Evolutionary conservation across 192 early-diverging fungal species (phyloP).

Genomic region (Backusella tuberculispora): DNA sequence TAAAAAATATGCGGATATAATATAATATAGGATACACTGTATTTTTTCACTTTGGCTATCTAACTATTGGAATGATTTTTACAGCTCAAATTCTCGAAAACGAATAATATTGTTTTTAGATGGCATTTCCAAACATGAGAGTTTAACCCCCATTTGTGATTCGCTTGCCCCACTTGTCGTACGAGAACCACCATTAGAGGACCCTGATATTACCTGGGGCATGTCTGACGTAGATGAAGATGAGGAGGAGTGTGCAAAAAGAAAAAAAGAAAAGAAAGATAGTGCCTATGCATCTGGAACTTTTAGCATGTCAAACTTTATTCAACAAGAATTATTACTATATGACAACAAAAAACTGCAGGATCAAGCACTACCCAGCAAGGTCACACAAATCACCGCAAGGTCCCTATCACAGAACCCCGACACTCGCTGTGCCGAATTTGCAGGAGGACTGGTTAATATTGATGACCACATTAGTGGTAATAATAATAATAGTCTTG

Average conservation of each 20-base stretch:
- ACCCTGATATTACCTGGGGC: conserved; percentile 36
- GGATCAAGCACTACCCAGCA: not conserved
- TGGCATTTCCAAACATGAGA: conserved; percentile 26
- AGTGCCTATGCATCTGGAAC: conserved; percentile 34
- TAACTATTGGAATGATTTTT: conserved; percentile 43
- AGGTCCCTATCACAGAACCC: conserved; percentile 11
- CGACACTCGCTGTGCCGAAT: conserved; percentile 16
- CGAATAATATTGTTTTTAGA: conserved; percentile 36
- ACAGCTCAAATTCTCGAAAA: conserved; percentile 27
- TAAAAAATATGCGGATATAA: not conserved
- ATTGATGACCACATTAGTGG: not conserved
- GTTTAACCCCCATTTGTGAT: conserved; percentile 37
- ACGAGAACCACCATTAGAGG: conserved; percentile 36
- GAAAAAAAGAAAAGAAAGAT: conserved; percentile 31
- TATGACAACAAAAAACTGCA: not conserved
- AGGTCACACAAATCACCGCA: not conserved
- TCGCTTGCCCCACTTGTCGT: conserved; percentile 34
- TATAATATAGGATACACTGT: conserved; percentile 32
- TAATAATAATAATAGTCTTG: not conserved
- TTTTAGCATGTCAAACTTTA: conserved; percentile 7
- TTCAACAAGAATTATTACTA: not conserved
- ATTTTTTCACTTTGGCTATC: conserved; percentile 40
- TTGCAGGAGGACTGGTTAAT: conserved; percentile 26
- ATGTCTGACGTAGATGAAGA: not conserved
- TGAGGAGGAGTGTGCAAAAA: not conserved